A percentile compares a stretch with the other conserved stretches of the same genome.
phyloP scores from a whole-genome alignment of 2,329 filamentous ascomycete species.

The Pochonia chlamydosporia region DNA sequence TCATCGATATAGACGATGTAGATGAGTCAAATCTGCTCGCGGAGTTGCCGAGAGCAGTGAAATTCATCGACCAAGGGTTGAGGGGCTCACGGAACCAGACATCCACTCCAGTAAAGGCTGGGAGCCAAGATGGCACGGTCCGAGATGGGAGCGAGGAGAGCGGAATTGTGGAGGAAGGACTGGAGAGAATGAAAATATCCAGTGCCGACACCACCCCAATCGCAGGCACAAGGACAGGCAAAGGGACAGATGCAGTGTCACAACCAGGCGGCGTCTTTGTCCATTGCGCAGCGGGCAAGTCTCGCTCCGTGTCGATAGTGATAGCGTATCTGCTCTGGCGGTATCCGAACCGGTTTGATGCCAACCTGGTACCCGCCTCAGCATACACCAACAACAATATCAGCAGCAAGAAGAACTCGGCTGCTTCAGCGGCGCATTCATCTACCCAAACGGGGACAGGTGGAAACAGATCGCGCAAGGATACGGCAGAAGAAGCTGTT shows the following conservation, averaged over 20 bases:
- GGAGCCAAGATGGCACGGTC: conserved; percentile 1
- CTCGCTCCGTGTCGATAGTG: conserved; percentile 77
- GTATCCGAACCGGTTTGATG: conserved; percentile 47
- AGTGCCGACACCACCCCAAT: not conserved
- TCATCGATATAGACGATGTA: conserved; percentile 84
- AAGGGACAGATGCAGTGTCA: not conserved
- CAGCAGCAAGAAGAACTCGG: conserved; percentile 4
- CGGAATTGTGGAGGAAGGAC: conserved; percentile 5
- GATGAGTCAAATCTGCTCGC: conserved; percentile 82
- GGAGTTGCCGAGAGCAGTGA: conserved; percentile 71
- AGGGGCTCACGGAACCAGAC: conserved; percentile 10
- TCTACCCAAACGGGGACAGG: conserved; percentile 6
- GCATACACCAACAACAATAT: conserved; percentile 13
- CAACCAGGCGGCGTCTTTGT: conserved; percentile 44
- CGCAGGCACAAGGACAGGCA: too few relatives aligned
- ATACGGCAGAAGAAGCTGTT: conserved; percentile 43
- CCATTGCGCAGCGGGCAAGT: conserved; percentile 91
- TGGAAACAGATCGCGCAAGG: conserved; percentile 19
- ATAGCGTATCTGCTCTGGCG: conserved; percentile 79
- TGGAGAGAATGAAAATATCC: conserved; percentile 3
- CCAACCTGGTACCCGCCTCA: conserved; percentile 25
- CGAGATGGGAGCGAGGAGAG: not conserved
- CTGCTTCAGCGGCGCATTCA: not conserved
- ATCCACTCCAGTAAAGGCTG: conserved; percentile 5
- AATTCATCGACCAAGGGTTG: conserved; percentile 77